Percentiles rank a stretch among this genome's conserved stretches.
Conservation (phyloP, 768 basidiomycete genomes). For the Myochromella boudieri region DNA sequence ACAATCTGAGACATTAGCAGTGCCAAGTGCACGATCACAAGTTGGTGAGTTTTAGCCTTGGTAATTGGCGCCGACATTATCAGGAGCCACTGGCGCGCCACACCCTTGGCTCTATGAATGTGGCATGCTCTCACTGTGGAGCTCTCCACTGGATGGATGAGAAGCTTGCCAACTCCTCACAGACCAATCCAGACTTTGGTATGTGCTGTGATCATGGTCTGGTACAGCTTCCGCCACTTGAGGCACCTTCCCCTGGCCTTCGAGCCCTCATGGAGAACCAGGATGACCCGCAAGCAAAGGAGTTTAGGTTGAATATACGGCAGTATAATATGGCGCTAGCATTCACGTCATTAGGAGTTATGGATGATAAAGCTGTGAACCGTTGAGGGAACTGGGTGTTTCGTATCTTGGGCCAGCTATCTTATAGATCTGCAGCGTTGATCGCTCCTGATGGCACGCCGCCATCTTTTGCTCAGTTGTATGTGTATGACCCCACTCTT, state of each 20-base stretch:
- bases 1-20: too few relatives aligned
- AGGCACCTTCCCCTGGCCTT: slow-evolving; percentile 24
- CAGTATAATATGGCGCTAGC: too few relatives aligned
- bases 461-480: slow-evolving; percentile 35
- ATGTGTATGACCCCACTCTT: slow-evolving; percentile 34
- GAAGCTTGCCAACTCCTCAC: slow-evolving; percentile 12
- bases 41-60: too few relatives aligned
- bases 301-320: slow-evolving; percentile 40
- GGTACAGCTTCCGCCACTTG: slow-evolving; percentile 24
- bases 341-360: slow-evolving; percentile 35
- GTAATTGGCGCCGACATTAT: too few relatives aligned
- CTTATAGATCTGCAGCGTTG: slow-evolving; percentile 34
- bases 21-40: too few relatives aligned
- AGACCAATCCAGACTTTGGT: slow-evolving; percentile 25
- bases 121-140: slow-evolving; percentile 29
- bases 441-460: slow-evolving; percentile 18
- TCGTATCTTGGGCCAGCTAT: slow-evolving; percentile 33
- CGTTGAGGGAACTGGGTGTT: slow-evolving; percentile 31
- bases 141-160: slow-evolving; percentile 38
- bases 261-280: slow-evolving; percentile 16
- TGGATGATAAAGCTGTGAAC: slow-evolving; percentile 27
- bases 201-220: slow-evolving; percentile 36
- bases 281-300: slow-evolving; percentile 5
- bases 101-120: slow-evolving; percentile 35
- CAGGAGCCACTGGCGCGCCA: slow-evolving; percentile 7